Percentiles rank a stretch among this genome's conserved stretches.
Evolutionary conservation across 805 yeast genomes (phyloP).

Genomic region (Myxozyma kluyveri): DNA sequence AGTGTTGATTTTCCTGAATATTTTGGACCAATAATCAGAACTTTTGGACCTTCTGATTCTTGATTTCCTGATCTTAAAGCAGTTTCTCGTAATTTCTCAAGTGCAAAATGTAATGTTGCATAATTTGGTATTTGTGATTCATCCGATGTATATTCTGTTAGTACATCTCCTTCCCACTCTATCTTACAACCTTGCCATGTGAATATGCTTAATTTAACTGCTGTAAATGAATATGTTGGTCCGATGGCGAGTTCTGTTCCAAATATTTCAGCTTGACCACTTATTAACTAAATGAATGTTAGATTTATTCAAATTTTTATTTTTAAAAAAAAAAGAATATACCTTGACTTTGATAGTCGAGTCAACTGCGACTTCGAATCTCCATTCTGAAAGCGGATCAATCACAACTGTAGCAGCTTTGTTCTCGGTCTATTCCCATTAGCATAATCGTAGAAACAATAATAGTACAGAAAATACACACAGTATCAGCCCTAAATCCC

Average conservation of each 20-base stretch:
- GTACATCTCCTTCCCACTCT: constrained; percentile 43
- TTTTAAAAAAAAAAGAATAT: background rate
- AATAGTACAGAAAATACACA: background rate
- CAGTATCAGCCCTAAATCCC: constrained; percentile 2
- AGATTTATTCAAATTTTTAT: background rate
- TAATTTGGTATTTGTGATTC: constrained; percentile 65
- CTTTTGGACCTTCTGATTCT: constrained; percentile 45
- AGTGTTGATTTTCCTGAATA: constrained; percentile 78
- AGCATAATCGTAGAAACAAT: background rate
- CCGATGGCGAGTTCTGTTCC: constrained; percentile 89
- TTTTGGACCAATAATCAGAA: constrained; percentile 68
- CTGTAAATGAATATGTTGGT: constrained; percentile 56
- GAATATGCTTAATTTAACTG: constrained; percentile 53
- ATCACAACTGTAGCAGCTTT: constrained; percentile 30
- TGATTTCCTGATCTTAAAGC: constrained; percentile 20
- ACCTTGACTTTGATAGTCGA: constrained; percentile 52
- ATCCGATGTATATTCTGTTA: constrained; percentile 62
- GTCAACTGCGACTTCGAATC: constrained; percentile 63
- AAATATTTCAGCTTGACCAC: constrained; percentile 83
- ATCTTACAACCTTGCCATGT: constrained; percentile 67
- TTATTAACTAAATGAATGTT: constrained; percentile 37
- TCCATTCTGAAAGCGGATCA: constrained; percentile 58
- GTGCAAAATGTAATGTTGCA: constrained; percentile 68
- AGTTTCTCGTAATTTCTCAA: constrained; percentile 54
- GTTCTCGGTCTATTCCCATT: background rate